phyloP scores from a whole-genome alignment of 371 early-diverging fungal species.

The Phascolomyces articulosus region DNA sequence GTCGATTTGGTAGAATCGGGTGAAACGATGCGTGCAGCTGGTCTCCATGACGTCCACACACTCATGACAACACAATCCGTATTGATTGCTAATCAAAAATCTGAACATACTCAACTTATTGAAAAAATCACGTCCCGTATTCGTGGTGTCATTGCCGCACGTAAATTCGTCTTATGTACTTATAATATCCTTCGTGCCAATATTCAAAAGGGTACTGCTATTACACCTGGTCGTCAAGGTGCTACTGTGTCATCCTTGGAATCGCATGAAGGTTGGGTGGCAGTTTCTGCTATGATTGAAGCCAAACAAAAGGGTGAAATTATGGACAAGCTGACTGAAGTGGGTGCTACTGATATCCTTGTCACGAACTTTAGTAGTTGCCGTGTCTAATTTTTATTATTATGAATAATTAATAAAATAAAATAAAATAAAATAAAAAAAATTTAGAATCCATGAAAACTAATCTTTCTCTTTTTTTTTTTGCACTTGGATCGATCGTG shows the following conservation, averaged over 20 bases:
- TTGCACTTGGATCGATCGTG: too few species aligned
- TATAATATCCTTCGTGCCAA: conserved; percentile 81
- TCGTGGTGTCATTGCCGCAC: conserved; percentile 89
- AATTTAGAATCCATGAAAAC: too few species aligned
- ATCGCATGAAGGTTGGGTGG: conserved; percentile 84
- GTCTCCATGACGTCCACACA: conserved; percentile 85
- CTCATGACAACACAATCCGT: conserved; percentile 87
- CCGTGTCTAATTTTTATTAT: conserved; percentile 56
- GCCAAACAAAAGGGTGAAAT: conserved; percentile 78
- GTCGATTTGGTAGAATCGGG: conserved; percentile 82
- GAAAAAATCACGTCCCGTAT: conserved; percentile 81
- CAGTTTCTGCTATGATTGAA: conserved; percentile 88
- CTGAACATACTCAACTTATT: conserved; percentile 68
- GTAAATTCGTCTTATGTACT: conserved; percentile 83
- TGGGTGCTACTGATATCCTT: conserved; percentile 94
- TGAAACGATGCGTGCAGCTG: conserved; percentile 98
- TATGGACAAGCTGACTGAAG: conserved; percentile 88
- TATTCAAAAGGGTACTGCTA: conserved; percentile 64
- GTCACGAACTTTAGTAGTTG: conserved; percentile 82
- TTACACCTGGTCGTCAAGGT: conserved; percentile 93
- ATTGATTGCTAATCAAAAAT: conserved; percentile 74
- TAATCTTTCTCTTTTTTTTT: too few species aligned
- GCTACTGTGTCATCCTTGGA: conserved; percentile 90
- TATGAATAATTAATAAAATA: too few species aligned
- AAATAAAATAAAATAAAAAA: too few species aligned